Evolutionary conservation across 805 yeast genomes (phyloP).

Genomic region (Starmerella sp.): DNA sequence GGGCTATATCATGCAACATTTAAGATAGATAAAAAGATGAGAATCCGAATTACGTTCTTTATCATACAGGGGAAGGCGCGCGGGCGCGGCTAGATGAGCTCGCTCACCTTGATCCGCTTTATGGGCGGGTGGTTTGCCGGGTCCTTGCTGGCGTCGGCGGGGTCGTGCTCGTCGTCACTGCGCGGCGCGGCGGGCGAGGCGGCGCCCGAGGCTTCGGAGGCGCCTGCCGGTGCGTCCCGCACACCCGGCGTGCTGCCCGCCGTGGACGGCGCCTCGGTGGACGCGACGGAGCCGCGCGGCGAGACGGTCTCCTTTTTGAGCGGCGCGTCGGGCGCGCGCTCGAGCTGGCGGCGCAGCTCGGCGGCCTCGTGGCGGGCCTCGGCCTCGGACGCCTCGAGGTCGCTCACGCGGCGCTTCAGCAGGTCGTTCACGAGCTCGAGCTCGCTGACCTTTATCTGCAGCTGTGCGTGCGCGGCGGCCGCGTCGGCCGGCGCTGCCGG

Average conservation of each 20-base stretch:
- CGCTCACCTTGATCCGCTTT: slow-evolving; percentile 18
- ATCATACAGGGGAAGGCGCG: not conserved
- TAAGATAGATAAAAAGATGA: not conserved
- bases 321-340: not conserved
- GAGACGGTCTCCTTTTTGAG: not conserved
- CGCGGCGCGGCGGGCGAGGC: not conserved
- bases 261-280: not conserved
- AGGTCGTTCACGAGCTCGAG: slow-evolving; percentile 83
- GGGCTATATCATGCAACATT: not conserved
- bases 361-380: slow-evolving; percentile 25
- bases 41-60: not conserved
- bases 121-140: not conserved
- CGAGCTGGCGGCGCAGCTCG: slow-evolving; percentile 6
- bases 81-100: slow-evolving; percentile 4
- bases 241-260: not conserved
- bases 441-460: slow-evolving; percentile 73
- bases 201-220: not conserved
- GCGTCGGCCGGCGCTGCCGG: not conserved
- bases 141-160: not conserved
- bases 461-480: slow-evolving; percentile 25
- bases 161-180: not conserved
- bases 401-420: slow-evolving; percentile 69
- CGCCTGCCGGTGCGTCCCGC: slow-evolving; percentile 2
- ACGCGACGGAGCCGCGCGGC: too few relatives aligned
- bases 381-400: slow-evolving; percentile 47